Evolutionary conservation across 108 stramenopile species (phyloP).

Genomic region (Cyclotella kingstonii): DNA sequence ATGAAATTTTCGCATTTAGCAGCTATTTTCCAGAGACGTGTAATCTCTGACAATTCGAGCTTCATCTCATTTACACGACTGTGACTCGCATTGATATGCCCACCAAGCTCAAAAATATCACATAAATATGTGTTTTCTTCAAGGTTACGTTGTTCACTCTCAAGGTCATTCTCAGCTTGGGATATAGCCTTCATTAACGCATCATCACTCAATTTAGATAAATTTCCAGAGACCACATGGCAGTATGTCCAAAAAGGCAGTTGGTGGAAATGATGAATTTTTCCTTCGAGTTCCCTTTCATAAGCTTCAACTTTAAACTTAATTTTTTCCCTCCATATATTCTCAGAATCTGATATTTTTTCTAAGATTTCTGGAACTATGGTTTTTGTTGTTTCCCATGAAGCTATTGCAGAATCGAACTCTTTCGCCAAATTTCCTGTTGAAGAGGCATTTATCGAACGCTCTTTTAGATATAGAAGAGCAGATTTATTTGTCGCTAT

Average conservation of each 20-base stretch:
- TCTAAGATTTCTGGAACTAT: slow-evolving; percentile 50
- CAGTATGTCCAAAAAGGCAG: slow-evolving; percentile 50
- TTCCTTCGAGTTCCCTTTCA: slow-evolving; percentile 41
- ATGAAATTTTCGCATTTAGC: slow-evolving; percentile 55
- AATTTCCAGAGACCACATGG: not conserved
- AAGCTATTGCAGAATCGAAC: slow-evolving; percentile 39
- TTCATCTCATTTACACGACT: slow-evolving; percentile 30
- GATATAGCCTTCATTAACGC: slow-evolving; percentile 33
- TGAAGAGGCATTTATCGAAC: slow-evolving; percentile 19
- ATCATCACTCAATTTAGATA: slow-evolving; percentile 1
- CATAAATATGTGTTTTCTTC: slow-evolving; percentile 61
- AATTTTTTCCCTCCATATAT: slow-evolving; percentile 57
- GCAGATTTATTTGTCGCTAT: slow-evolving; percentile 43
- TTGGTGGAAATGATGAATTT: slow-evolving; percentile 42
- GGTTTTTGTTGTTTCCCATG: slow-evolving; percentile 46
- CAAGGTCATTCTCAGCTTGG: slow-evolving; percentile 41
- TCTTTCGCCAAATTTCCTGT: slow-evolving; percentile 49
- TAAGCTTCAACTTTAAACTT: slow-evolving; percentile 61
- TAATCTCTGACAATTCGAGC: slow-evolving; percentile 44
- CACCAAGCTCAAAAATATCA: slow-evolving; percentile 67
- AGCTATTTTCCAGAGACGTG: slow-evolving; percentile 62
- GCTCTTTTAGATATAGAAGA: slow-evolving; percentile 45
- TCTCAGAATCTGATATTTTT: slow-evolving; percentile 56
- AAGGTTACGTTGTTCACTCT: slow-evolving; percentile 31
- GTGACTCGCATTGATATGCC: slow-evolving; percentile 41